Conservation (phyloP, 176 grass and related monocot genomes). For the Poa annua region DNA sequence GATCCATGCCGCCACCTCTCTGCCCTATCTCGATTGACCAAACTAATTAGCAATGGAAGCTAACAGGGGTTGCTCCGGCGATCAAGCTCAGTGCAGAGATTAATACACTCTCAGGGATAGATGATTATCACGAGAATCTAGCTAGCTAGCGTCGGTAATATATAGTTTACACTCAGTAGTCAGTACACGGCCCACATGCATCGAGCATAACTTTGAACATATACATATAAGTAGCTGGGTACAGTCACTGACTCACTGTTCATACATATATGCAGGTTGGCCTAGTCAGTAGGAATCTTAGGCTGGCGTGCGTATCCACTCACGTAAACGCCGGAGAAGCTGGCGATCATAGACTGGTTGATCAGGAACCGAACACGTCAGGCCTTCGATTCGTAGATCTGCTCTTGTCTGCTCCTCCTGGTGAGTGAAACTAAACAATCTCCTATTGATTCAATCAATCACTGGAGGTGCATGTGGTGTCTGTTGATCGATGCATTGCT, state of each 20-base stretch:
- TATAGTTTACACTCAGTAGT: background rate
- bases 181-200: background rate
- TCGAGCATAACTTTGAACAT: background rate
- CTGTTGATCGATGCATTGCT: background rate
- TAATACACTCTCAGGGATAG: too few relatives aligned
- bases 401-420: background rate
- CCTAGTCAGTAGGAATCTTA: constrained; percentile 1
- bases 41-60: background rate
- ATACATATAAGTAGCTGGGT: background rate
- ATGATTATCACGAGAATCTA: too few relatives aligned
- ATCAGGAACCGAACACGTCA: constrained; percentile 3
- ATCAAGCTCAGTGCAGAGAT: too few relatives aligned
- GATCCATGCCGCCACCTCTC: background rate
- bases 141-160: too few relatives aligned
- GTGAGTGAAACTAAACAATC: background rate
- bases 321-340: background rate
- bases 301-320: background rate
- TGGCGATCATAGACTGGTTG: background rate
- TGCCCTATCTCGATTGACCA: background rate
- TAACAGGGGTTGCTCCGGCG: too few relatives aligned
- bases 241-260: background rate
- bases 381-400: background rate
- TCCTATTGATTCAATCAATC: background rate
- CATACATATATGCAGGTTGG: background rate
- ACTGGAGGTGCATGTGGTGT: background rate